Percentiles rank a stretch among this genome's conserved stretches.
These are phyloP conservation scores for Coemansia sp. DNA, from an alignment of 192 early-diverging fungal genomes.

Conservation along the genomic window DNA sequence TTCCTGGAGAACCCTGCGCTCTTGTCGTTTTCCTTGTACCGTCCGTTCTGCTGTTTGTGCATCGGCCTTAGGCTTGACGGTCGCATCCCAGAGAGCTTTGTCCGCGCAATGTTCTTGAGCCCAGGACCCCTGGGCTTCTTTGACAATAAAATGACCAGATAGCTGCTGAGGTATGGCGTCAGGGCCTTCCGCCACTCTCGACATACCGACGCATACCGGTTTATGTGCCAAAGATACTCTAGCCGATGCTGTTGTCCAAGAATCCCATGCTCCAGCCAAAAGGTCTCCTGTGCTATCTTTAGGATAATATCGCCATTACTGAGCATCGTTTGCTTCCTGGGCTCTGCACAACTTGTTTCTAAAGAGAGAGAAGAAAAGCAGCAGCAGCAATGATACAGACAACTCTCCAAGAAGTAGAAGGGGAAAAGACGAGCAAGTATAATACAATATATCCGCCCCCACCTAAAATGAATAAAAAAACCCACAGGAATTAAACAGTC, in stretches of 20 bases:
- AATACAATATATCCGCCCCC: too few species aligned
- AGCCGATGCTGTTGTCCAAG: slow-evolving; percentile 23
- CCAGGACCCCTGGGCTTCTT: slow-evolving; percentile 12
- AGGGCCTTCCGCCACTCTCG: slow-evolving; percentile 25
- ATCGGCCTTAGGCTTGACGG: slow-evolving; percentile 5
- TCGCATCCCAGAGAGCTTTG: slow-evolving; percentile 6
- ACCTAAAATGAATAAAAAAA: background rate
- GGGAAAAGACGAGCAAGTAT: background rate
- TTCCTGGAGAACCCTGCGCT: background rate
- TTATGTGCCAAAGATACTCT: slow-evolving; percentile 23
- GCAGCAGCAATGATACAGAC: background rate
- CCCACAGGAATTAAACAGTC: background rate
- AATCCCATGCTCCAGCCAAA: slow-evolving; percentile 23
- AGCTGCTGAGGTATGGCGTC: slow-evolving; percentile 19
- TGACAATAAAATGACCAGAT: slow-evolving; percentile 18
- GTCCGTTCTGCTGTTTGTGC: background rate
- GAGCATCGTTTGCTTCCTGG: background rate
- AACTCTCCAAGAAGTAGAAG: background rate
- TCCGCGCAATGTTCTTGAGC: slow-evolving; percentile 5
- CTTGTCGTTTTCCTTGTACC: background rate
- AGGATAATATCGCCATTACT: slow-evolving; percentile 21
- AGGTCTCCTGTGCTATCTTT: slow-evolving; percentile 24
- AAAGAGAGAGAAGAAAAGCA: background rate
- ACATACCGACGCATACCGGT: slow-evolving; percentile 16
- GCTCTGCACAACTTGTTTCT: background rate